A percentile compares a stretch with the other conserved stretches of the same genome.
These are phyloP conservation scores for Elongisporangium prolatum DNA, from an alignment of 352 stramenopile species.

Conservation along the genomic window DNA sequence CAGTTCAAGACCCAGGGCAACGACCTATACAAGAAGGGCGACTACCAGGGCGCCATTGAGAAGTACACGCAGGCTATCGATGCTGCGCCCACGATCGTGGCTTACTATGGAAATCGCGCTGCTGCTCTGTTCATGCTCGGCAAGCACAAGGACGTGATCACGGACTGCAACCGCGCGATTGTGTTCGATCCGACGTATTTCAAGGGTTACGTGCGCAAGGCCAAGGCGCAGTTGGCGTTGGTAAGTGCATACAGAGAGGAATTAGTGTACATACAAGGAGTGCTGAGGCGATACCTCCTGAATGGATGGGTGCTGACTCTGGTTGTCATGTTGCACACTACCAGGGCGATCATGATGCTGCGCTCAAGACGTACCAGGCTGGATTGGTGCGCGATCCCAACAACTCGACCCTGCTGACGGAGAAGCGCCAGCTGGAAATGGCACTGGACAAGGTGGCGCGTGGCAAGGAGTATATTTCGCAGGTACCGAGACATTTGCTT, in stretches of 20 bases:
- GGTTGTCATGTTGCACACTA: constrained; percentile 2
- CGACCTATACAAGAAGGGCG: constrained; percentile 88
- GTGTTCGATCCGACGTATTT: constrained; percentile 87
- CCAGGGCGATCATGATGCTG: constrained; percentile 62
- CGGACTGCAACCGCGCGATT: constrained; percentile 88
- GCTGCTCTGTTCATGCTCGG: constrained; percentile 89
- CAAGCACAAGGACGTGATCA: constrained; percentile 87
- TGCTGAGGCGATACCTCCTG: neutral
- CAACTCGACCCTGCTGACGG: constrained; percentile 65
- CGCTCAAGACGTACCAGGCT: constrained; percentile 73
- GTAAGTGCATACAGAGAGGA: constrained; percentile 17
- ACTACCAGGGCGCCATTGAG: constrained; percentile 88
- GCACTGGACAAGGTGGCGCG: constrained; percentile 75
- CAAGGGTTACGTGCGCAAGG: constrained; percentile 90
- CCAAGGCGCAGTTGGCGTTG: constrained; percentile 79
- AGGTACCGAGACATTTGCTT: constrained; percentile 23
- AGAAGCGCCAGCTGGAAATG: constrained; percentile 78
- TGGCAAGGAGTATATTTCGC: constrained; percentile 62
- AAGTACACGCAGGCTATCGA: constrained; percentile 91
- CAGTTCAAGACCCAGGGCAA: constrained; percentile 88
- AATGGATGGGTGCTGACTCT: neutral
- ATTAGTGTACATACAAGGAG: neutral
- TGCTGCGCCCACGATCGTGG: constrained; percentile 71
- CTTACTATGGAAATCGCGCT: constrained; percentile 89
- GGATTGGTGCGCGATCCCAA: constrained; percentile 74